Evolutionary conservation across 2,329 filamentous ascomycete genomes (phyloP), one percentile per base, ranked within the genome.

Genomic region (Cordyceps javanica): DNA sequence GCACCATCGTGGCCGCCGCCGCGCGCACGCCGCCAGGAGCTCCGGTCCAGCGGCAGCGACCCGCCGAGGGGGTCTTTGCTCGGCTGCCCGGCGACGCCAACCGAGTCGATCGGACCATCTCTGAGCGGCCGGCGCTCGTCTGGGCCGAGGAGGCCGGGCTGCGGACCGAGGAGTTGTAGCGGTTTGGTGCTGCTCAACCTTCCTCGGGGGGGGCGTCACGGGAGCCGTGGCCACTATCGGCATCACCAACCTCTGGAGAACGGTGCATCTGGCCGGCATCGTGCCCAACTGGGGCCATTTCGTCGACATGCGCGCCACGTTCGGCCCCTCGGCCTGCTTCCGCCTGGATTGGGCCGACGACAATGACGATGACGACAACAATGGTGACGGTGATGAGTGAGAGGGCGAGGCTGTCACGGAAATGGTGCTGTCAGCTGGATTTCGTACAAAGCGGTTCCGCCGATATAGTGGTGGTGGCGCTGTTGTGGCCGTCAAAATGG

Each of bases 261-360:
- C 14, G 30, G 25, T 49, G 25, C 49, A 42, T 5, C 10, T 14
- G 19, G 7, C n/a, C 41, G 16, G 10, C 5, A 16, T 23, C 7
- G 23, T 32, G 21, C 49, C 50, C 14, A 41, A 32, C 7, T 58
- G 56, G 56, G 56, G 56, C 11, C 32, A 49, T 41, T 58, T 52
- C 16, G 28, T 54, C 14, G 44, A 36, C 3, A n/a, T 58, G 11
- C 41, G 56, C n/a, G n/a, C 26, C 56, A 58, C 54, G 56, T 54
- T 54, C 36, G 56, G 56, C 21, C 41, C 49, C 14, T 42, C 39
- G 2, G n/a, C 8, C 30, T 58, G 56, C 42, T 58, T 53, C 25
- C 49, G 50, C 30, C 21, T 41, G 25, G 10, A n/a, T n/a, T 58
- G 56, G 56, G 49, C 41, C 13, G 10, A 3, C 11, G 34, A n/a